Evolutionary conservation across 208 protist genomes (phyloP).

Genomic region (Leishmania martiniquensis): DNA sequence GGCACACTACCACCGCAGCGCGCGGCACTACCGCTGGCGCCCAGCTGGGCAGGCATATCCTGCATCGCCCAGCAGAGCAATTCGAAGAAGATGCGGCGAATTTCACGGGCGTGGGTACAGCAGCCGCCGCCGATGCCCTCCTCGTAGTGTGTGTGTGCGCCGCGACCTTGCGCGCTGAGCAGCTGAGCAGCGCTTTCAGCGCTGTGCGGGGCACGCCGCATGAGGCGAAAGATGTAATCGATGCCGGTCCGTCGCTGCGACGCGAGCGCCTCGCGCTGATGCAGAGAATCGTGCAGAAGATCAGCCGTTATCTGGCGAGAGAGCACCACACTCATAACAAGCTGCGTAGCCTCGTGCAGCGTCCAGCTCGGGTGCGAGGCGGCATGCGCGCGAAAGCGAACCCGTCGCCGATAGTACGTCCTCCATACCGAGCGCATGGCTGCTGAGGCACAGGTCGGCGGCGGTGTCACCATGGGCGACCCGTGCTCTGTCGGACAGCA

Average conservation of each 20-base stretch:
- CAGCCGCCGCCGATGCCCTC: constrained; percentile 28
- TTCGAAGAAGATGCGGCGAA: constrained; percentile 23
- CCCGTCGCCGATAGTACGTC: constrained; percentile 18
- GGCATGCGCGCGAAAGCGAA: constrained; percentile 27
- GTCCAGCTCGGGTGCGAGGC: constrained; percentile 30
- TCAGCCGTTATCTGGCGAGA: constrained; percentile 21
- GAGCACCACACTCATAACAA: constrained; percentile 31
- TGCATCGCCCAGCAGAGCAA: constrained; percentile 24
- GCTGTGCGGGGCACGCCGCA: constrained; percentile 33
- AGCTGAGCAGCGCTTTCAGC: constrained; percentile 41
- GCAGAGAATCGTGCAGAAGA: constrained; percentile 25
- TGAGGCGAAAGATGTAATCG: constrained; percentile 23
- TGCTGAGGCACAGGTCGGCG: too few relatives aligned
- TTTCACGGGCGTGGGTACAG: constrained; percentile 2
- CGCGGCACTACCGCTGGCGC: neutral
- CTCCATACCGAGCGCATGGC: neutral
- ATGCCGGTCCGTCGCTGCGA: constrained; percentile 42
- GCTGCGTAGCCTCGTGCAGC: constrained; percentile 28
- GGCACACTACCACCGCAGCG: neutral
- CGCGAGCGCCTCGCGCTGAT: constrained; percentile 40
- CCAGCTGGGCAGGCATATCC: neutral
- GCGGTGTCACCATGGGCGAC: neutral
- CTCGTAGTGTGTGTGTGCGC: constrained; percentile 34
- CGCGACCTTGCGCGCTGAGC: constrained; percentile 34
- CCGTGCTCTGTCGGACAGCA: constrained; percentile 2